Conservation (phyloP, 2,329 filamentous ascomycete species). For the Penicillium verrucosum region DNA sequence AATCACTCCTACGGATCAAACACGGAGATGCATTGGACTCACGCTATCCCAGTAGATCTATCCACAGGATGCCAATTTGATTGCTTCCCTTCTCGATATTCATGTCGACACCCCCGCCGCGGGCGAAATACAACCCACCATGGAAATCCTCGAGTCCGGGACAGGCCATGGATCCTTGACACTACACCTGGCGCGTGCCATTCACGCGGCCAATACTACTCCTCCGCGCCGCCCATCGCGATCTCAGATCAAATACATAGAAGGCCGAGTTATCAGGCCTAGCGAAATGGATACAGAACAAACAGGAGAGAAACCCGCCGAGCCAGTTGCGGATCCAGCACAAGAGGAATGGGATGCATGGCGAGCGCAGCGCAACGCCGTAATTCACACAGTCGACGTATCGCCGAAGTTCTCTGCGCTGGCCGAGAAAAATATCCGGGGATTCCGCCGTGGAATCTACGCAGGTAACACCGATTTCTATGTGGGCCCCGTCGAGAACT, state of each 20-base stretch:
- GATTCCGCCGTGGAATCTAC: slow-evolving; percentile 70
- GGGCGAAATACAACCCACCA: slow-evolving; percentile 39
- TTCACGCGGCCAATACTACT: slow-evolving; percentile 68
- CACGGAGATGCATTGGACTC: slow-evolving; percentile 9
- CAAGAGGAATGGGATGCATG: slow-evolving; percentile 47
- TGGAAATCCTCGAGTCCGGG: slow-evolving; percentile 79
- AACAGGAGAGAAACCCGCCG: slow-evolving; percentile 5
- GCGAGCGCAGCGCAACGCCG: slow-evolving; percentile 56
- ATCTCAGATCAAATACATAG: slow-evolving; percentile 33
- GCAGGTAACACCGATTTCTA: slow-evolving; percentile 70
- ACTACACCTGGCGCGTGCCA: slow-evolving; percentile 68
- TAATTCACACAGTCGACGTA: slow-evolving; percentile 73
- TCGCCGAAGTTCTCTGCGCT: slow-evolving; percentile 60
- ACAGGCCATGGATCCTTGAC: slow-evolving; percentile 82
- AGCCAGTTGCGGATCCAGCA: slow-evolving; percentile 13
- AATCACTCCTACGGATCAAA: slow-evolving; percentile 2
- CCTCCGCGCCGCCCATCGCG: slow-evolving; percentile 44
- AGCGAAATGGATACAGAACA: slow-evolving; percentile 23
- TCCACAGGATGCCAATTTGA: slow-evolving; percentile 69
- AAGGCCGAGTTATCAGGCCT: slow-evolving; percentile 23
- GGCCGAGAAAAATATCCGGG: slow-evolving; percentile 62
- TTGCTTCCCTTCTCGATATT: slow-evolving; percentile 73
- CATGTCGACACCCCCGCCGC: slow-evolving; percentile 52
- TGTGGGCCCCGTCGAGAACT: slow-evolving; percentile 62
- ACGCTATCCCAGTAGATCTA: slow-evolving; percentile 56